Conservation (phyloP, 2,329 filamentous ascomycete species). For the Aotearoamyces nothofagi region DNA sequence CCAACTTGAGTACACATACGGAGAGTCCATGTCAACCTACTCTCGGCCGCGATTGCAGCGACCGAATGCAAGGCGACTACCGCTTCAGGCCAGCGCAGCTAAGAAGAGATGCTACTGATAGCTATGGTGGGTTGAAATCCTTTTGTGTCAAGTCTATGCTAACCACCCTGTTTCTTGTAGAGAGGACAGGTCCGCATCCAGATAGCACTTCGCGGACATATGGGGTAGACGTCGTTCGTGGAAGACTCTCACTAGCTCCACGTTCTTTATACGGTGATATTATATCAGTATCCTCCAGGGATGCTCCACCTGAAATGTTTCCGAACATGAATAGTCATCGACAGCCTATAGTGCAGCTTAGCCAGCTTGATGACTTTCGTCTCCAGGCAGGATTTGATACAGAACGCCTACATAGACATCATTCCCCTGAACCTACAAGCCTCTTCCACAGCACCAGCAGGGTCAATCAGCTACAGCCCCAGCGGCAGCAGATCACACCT, state of each 20-base stretch:
- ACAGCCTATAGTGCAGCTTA: neutral
- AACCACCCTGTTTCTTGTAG: neutral
- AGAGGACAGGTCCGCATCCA: neutral
- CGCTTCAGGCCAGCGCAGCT: neutral
- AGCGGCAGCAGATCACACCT: constrained; percentile 14
- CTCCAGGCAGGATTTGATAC: too few species aligned
- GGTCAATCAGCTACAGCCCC: constrained; percentile 10
- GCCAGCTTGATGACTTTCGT: neutral
- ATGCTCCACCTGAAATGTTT: neutral
- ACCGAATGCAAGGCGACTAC: neutral
- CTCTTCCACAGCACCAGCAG: constrained; percentile 7
- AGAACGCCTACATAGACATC: too few species aligned
- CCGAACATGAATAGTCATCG: neutral
- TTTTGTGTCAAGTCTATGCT: too few species aligned
- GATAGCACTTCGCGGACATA: too few species aligned
- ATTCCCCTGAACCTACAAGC: constrained; percentile 4
- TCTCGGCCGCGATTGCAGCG: too few species aligned
- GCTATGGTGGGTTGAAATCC: too few species aligned
- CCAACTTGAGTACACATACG: neutral
- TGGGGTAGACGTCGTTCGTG: neutral
- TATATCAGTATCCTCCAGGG: neutral
- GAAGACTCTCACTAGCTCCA: neutral
- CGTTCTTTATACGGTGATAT: neutral
- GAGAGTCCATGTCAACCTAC: neutral
- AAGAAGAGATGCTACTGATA: too few species aligned